Conservation (phyloP, 805 yeast species). For the Monosporozyma solicola region DNA sequence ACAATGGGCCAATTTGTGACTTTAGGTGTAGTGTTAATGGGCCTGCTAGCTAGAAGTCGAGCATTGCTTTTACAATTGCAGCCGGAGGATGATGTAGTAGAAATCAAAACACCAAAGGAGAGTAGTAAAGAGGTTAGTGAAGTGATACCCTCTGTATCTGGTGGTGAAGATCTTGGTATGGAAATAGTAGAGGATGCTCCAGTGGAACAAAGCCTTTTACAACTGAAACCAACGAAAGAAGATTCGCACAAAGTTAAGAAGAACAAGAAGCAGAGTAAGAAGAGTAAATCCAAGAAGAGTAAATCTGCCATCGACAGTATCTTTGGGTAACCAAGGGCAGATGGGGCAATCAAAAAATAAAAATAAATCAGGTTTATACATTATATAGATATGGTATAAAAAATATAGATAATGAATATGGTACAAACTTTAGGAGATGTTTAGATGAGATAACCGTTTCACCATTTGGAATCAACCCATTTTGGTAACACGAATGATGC, state of each 20-base stretch:
- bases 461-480: conserved; percentile 50
- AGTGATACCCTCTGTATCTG: not conserved
- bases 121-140: not conserved
- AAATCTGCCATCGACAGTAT: conserved; percentile 65
- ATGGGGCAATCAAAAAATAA: not conserved
- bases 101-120: not conserved
- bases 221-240: not conserved
- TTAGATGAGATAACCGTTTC: not conserved
- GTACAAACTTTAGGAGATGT: not conserved
- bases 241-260: conserved; percentile 6
- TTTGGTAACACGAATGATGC: conserved; percentile 73
- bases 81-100: not conserved
- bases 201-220: not conserved
- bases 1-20: conserved; percentile 71
- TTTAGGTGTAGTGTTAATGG: conserved; percentile 63
- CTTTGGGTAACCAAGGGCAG: conserved; percentile 39
- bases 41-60: conserved; percentile 36
- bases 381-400: not conserved
- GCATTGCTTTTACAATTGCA: not conserved
- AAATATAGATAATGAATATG: not conserved
- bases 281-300: conserved; percentile 38
- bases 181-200: not conserved
- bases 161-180: conserved; percentile 24
- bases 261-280: conserved; percentile 27
- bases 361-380: not conserved